Conservation (phyloP, 1,284 basidiomycete species). For the Leucoagaricus sp. region DNA sequence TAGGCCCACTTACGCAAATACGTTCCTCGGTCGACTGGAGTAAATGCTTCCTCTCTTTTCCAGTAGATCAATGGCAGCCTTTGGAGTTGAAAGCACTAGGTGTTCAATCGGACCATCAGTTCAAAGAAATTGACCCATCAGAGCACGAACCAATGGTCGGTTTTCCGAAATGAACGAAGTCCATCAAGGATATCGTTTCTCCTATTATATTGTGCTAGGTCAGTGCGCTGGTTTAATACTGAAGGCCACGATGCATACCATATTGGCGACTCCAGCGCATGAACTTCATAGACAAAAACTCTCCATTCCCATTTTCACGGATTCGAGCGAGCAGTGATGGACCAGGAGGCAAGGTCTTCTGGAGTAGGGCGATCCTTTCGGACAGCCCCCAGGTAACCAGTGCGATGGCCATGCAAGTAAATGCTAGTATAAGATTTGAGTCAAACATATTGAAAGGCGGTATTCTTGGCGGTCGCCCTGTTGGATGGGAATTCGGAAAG, state of each 20-base stretch:
- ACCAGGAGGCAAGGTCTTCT: slow-evolving; percentile 5
- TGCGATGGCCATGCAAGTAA: not conserved
- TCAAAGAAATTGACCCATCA: not conserved
- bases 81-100: slow-evolving; percentile 30
- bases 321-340: slow-evolving; percentile 7
- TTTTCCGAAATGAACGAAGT: slow-evolving; percentile 9
- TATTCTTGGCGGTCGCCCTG: too few species aligned
- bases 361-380: not conserved
- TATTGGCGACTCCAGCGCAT: slow-evolving; percentile 16
- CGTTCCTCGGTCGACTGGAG: slow-evolving; percentile 36
- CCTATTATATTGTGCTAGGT: slow-evolving; percentile 7
- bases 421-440: too few species aligned
- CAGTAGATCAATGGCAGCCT: slow-evolving; percentile 34
- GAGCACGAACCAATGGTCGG: slow-evolving; percentile 3
- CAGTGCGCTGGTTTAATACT: not conserved
- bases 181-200: slow-evolving; percentile 16
- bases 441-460: too few species aligned
- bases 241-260: slow-evolving; percentile 11
- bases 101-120: not conserved
- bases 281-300: not conserved
- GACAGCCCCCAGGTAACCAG: not conserved
- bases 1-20: slow-evolving; percentile 30
- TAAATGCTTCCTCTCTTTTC: slow-evolving; percentile 38
- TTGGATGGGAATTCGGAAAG: too few species aligned
- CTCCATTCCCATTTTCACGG: not conserved